Evolutionary conservation across 2,329 filamentous ascomycete genomes (phyloP).

Genomic region (Trichoderma guizhouense): DNA sequence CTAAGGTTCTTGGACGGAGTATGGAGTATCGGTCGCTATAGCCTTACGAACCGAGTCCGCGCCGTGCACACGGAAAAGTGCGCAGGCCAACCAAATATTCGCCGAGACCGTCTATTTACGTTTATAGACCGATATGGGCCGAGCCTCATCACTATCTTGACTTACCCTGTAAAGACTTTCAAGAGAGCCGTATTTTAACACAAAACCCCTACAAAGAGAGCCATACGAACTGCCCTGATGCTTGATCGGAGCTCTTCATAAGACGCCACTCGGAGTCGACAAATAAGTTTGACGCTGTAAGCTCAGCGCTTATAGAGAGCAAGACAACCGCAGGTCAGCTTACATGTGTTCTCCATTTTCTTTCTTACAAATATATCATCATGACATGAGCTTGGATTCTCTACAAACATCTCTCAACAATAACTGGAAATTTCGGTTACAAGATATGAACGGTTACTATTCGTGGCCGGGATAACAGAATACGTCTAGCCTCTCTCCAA

Average conservation of each 20-base stretch:
- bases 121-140: neutral
- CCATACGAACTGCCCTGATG: neutral
- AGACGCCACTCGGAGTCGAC: neutral
- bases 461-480: neutral
- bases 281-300: neutral
- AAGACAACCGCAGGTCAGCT: neutral
- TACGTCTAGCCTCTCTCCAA: no score
- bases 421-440: neutral
- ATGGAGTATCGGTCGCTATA: neutral
- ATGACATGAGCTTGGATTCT: neutral
- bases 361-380: neutral
- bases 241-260: neutral
- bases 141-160: neutral
- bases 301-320: neutral
- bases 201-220: neutral
- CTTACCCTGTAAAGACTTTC: neutral
- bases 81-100: neutral
- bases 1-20: neutral
- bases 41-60: neutral
- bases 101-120: neutral
- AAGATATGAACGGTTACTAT: neutral
- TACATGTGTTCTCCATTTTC: neutral
- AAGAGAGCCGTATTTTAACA: neutral
- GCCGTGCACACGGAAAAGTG: neutral
- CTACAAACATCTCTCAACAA: neutral